Percentiles rank a stretch among this genome's conserved stretches.
These are phyloP conservation scores for Tricladium varicosporioides DNA, from an alignment of 2,329 filamentous ascomycete species.

Conservation along the genomic window DNA sequence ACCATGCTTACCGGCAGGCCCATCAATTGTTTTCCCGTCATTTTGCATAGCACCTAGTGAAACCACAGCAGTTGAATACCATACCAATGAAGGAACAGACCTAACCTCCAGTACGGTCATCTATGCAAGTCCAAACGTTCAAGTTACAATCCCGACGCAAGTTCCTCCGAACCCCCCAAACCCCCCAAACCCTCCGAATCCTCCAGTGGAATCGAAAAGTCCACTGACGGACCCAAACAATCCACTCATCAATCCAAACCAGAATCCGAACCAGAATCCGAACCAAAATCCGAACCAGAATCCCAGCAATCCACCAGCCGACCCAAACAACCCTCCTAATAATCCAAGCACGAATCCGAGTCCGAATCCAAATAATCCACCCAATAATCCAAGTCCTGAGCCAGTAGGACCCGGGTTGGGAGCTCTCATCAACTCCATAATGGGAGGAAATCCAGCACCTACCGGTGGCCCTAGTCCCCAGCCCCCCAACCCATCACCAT, in stretches of 20 bases:
- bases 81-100: background rate
- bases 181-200: background rate
- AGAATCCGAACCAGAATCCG: background rate
- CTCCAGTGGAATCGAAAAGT: too few species aligned
- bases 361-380: background rate
- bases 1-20: slow-evolving; percentile 17
- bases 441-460: background rate
- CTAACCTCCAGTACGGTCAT: background rate
- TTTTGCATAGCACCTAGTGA: background rate
- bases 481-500: background rate
- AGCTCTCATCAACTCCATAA: slow-evolving; percentile 3
- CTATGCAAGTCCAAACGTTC: background rate
- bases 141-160: background rate
- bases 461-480: background rate
- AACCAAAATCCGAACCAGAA: background rate
- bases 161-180: background rate
- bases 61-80: background rate
- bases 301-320: background rate
- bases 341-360: background rate
- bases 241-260: background rate
- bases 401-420: background rate
- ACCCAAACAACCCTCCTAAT: background rate
- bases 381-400: background rate
- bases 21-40: slow-evolving; percentile 8
- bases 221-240: background rate